These are phyloP conservation scores for Nemania serpens DNA, from an alignment of 2,329 filamentous ascomycete genomes.

Conservation along the genomic window DNA sequence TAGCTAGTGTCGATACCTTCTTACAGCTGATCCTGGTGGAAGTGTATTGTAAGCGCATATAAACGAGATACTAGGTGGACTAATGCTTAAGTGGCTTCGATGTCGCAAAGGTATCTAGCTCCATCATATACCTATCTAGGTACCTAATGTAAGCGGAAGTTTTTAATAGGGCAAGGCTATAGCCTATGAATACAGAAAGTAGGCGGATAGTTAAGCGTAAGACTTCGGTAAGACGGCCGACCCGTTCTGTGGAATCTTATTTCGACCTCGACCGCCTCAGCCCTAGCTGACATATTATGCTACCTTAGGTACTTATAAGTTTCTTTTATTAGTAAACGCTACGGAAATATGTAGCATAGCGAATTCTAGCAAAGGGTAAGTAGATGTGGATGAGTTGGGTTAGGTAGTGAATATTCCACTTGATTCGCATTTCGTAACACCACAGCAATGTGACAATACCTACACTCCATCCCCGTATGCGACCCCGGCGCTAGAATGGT, in stretches of 20 bases:
- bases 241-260: slow-evolving; percentile 9
- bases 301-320: not conserved
- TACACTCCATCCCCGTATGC: not conserved
- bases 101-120: not conserved
- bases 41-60: not conserved
- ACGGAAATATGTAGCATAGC: not conserved
- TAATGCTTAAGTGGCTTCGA: not conserved
- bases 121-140: too few relatives aligned
- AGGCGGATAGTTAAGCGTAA: not conserved
- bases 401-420: not conserved
- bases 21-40: not conserved
- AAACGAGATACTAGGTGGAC: not conserved
- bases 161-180: not conserved
- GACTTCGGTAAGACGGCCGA: slow-evolving; percentile 1
- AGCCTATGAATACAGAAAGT: slow-evolving; percentile 1
- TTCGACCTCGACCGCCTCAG: not conserved
- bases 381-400: not conserved
- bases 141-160: not conserved
- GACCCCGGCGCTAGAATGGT: not conserved
- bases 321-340: not conserved
- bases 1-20: not conserved
- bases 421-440: slow-evolving; percentile 2
- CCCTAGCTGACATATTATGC: not conserved
- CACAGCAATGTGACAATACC: not conserved
- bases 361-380: not conserved